Conservation (phyloP, 768 basidiomycete species). For the Hericium erinaceus region DNA sequence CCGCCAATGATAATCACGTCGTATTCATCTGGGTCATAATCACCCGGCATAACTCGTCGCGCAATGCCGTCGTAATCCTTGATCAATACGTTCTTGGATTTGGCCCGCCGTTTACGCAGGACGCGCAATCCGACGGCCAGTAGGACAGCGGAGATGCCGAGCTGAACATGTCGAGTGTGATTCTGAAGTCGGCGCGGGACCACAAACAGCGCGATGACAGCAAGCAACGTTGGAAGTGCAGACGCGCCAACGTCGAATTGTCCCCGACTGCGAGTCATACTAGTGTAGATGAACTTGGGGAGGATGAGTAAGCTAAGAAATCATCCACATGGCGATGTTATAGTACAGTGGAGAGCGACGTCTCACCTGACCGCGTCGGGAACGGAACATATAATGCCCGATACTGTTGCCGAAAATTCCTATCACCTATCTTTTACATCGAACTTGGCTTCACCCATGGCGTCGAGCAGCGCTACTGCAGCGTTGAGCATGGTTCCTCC, state of each 20-base stretch:
- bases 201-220: neutral
- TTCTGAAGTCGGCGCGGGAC: neutral
- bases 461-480: too few species aligned
- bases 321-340: too few species aligned
- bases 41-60: neutral
- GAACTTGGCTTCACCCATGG: too few species aligned
- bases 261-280: neutral
- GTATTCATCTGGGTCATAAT: conserved; percentile 18
- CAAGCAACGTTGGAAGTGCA: neutral
- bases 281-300: too few species aligned
- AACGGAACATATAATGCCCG: too few species aligned
- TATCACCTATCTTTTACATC: too few species aligned
- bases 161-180: neutral
- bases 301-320: too few species aligned
- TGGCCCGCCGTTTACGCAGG: neutral
- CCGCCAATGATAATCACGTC: conserved; percentile 30
- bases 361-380: too few species aligned
- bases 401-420: too few species aligned
- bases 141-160: neutral
- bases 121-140: neutral
- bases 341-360: too few species aligned
- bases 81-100: neutral
- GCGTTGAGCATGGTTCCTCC: too few species aligned
- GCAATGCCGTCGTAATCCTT: neutral
- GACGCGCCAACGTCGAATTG: neutral